Conservation (phyloP, 106 monocot species). For the Dendrobium officinale region DNA sequence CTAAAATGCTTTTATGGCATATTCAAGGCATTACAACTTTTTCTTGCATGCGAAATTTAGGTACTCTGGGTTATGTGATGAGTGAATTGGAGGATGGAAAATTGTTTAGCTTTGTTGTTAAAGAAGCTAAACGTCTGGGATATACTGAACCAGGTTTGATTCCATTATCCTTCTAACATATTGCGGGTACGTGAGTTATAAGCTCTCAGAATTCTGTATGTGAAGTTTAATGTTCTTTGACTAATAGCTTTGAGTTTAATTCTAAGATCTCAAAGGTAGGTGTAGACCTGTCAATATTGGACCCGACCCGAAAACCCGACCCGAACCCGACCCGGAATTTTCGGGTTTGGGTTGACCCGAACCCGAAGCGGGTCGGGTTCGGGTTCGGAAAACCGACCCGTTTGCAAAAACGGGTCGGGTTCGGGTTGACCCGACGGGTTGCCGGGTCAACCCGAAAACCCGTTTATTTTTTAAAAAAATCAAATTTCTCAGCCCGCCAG, state of each 20-base stretch:
- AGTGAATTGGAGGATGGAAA: constrained; percentile 91
- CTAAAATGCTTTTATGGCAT: neutral
- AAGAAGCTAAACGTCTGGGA: constrained; percentile 76
- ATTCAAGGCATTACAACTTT: neutral
- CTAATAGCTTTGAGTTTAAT: neutral
- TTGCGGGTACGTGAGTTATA: no score
- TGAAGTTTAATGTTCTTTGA: neutral
- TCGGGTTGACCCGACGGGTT: no score
- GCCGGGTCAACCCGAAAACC: no score
- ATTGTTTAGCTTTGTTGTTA: constrained; percentile 76
- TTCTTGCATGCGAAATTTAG: constrained; percentile 26
- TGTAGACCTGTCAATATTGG: no score
- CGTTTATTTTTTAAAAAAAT: no score
- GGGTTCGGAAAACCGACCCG: no score
- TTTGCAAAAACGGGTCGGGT: no score
- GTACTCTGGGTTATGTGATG: constrained; percentile 99
- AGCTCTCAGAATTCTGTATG: neutral
- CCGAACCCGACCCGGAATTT: no score
- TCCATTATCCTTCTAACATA: neutral
- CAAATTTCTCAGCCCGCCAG: no score
- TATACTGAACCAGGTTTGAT: constrained; percentile 90
- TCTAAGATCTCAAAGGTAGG: neutral
- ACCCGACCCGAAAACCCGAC: no score
- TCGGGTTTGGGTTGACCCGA: no score
- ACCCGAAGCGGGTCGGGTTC: no score